phyloP scores from a whole-genome alignment of 495 filamentous ascomycete species.

The Friedmanniomyces simplex region DNA sequence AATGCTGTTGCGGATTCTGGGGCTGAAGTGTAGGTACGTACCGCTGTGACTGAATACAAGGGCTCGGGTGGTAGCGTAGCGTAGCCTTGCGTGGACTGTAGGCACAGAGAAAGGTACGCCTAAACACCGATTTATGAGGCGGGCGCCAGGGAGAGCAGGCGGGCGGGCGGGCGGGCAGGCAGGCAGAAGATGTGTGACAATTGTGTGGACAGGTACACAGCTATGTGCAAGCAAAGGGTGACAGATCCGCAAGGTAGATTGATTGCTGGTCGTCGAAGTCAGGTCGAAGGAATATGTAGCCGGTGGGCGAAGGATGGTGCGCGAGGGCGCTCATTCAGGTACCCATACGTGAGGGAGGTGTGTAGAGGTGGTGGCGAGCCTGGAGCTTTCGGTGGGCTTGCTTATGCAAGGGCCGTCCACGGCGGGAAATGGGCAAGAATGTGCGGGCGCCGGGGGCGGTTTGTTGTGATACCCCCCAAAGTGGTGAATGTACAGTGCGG shows the following conservation, averaged over 20 bases:
- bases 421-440: neutral
- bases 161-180: too few relatives aligned
- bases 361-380: too few relatives aligned
- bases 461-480: neutral
- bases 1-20: neutral
- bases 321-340: neutral
- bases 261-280: neutral
- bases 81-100: too few relatives aligned
- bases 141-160: neutral
- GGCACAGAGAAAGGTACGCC: neutral
- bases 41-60: neutral
- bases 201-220: neutral
- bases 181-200: neutral
- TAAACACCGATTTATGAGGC: neutral
- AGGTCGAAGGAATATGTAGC: neutral
- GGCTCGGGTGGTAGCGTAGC: neutral
- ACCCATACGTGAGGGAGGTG: neutral
- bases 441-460: neutral
- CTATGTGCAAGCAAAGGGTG: slow-evolving; percentile 1
- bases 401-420: neutral
- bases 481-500: neutral
- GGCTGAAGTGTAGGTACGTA: neutral
- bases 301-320: neutral
- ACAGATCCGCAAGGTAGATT: neutral
- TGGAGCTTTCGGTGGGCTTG: neutral